Evolutionary conservation across 371 early-diverging fungal species (phyloP).

Genomic region (Apophysomyces elegans): DNA sequence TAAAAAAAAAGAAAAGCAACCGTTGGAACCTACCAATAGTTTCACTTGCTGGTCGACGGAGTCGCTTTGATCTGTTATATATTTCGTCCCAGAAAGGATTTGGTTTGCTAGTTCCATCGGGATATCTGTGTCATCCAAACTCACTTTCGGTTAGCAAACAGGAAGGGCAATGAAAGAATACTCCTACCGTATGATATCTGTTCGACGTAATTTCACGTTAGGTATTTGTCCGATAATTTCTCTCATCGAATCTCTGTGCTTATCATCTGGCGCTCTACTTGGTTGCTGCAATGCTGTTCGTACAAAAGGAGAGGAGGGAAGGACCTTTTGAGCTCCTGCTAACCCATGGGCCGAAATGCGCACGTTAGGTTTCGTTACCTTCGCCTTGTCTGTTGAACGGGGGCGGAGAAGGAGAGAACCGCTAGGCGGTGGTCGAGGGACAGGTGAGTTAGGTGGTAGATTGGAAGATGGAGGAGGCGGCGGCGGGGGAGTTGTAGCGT

Average conservation of each 20-base stretch:
- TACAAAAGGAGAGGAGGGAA: background rate
- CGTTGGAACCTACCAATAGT: background rate
- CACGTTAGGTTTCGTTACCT: background rate
- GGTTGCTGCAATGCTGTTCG: background rate
- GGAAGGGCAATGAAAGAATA: too few relatives aligned
- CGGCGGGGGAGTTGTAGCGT: background rate
- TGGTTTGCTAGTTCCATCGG: slow-evolving; percentile 22
- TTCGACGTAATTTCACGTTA: slow-evolving; percentile 16
- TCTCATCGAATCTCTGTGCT: slow-evolving; percentile 15
- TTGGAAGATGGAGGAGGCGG: background rate
- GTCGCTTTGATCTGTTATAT: slow-evolving; percentile 11
- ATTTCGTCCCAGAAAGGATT: slow-evolving; percentile 24
- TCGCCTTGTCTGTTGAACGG: background rate
- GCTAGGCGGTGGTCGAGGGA: background rate
- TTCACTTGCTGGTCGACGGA: slow-evolving; percentile 1
- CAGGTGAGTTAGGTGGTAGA: background rate
- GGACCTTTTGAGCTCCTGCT: background rate
- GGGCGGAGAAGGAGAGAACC: background rate
- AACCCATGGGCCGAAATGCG: background rate
- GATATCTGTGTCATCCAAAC: background rate
- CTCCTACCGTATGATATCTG: slow-evolving; percentile 19
- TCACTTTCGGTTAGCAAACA: background rate
- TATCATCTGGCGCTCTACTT: slow-evolving; percentile 14
- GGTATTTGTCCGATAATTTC: slow-evolving; percentile 20
- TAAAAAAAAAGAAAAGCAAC: background rate